Evolutionary conservation across 179 eudicot genomes (phyloP).

Genomic region (Camellia oleifera): DNA sequence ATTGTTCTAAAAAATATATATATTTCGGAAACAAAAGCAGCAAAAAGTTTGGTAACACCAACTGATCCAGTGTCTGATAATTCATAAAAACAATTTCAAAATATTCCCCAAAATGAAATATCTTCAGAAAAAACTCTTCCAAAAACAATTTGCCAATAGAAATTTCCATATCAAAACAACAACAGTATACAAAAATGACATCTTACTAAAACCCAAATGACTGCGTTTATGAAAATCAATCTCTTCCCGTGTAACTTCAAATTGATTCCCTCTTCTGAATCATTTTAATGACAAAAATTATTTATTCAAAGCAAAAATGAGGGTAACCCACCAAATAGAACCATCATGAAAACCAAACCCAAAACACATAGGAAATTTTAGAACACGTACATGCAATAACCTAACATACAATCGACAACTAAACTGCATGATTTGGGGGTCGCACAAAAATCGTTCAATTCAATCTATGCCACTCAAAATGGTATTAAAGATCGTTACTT

Average conservation of each 20-base stretch:
- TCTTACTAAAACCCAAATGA: not conserved
- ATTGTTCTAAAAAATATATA: too few relatives aligned
- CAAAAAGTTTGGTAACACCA: too few relatives aligned
- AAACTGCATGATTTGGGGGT: not conserved
- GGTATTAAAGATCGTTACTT: not conserved
- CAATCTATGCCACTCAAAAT: not conserved
- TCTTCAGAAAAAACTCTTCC: too few relatives aligned
- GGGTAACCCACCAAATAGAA: not conserved
- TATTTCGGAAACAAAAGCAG: not conserved
- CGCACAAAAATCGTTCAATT: not conserved
- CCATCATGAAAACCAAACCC: not conserved
- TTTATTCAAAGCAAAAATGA: not conserved
- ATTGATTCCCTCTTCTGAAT: not conserved
- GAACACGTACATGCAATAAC: not conserved
- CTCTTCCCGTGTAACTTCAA: not conserved
- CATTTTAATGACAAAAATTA: not conserved
- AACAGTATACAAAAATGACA: not conserved
- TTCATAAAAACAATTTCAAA: too few relatives aligned
- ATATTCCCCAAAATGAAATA: too few relatives aligned
- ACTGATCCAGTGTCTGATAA: too few relatives aligned
- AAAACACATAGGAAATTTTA: not conserved
- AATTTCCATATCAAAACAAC: too few relatives aligned
- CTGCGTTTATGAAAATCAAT: not conserved
- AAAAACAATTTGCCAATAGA: too few relatives aligned
- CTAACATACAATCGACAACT: not conserved